These are phyloP conservation scores for Penicillium coffeae DNA, from an alignment of 495 filamentous ascomycete species.

Conservation along the genomic window DNA sequence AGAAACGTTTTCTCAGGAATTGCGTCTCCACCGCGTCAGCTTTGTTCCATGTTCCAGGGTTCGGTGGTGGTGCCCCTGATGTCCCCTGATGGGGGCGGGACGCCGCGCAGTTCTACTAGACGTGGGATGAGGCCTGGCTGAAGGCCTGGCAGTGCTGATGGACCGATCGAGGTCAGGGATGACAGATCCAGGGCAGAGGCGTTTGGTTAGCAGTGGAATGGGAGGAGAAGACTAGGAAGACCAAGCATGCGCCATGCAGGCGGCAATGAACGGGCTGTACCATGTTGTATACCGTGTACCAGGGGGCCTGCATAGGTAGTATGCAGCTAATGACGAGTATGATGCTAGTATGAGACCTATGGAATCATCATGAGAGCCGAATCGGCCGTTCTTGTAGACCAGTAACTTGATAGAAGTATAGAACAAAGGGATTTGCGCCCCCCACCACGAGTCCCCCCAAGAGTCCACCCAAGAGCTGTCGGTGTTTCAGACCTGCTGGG, in stretches of 20 bases:
- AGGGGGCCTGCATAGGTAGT: background rate
- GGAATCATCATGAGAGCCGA: background rate
- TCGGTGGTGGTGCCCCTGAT: conserved; percentile 2
- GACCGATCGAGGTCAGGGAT: too few relatives aligned
- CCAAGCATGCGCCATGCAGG: too few relatives aligned
- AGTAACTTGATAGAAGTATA: background rate
- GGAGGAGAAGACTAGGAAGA: too few relatives aligned
- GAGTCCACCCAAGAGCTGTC: too few relatives aligned
- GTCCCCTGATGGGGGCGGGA: conserved; percentile 9
- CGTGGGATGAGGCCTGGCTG: background rate
- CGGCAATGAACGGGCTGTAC: too few relatives aligned
- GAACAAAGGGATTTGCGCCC: background rate
- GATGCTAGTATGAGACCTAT: background rate
- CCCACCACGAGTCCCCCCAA: background rate
- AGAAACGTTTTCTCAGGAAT: conserved; percentile 23
- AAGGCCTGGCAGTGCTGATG: background rate
- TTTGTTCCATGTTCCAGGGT: conserved; percentile 20
- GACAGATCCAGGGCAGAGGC: too few relatives aligned
- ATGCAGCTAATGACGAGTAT: background rate
- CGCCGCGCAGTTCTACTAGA: background rate
- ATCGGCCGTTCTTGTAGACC: too few relatives aligned
- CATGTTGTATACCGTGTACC: background rate
- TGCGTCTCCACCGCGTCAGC: conserved; percentile 29
- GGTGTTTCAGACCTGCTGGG: background rate
- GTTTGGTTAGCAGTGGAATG: too few relatives aligned